Conservation (phyloP, 805 yeast genomes). For the Sugiyamaella floridensis region DNA sequence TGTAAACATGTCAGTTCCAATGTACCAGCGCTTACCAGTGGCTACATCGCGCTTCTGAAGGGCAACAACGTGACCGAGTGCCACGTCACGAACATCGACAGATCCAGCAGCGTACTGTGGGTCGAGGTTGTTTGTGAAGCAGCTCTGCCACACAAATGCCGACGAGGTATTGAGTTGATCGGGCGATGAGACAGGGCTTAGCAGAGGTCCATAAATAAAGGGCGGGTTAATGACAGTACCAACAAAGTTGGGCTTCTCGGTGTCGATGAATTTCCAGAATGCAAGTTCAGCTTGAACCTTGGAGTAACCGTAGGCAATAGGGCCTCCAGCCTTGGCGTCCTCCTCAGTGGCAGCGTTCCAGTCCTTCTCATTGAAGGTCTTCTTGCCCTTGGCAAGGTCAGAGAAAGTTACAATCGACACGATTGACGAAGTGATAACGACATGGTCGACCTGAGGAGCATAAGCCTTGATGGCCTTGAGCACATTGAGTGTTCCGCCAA, state of each 20-base stretch:
- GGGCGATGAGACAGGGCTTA: slow-evolving; percentile 26
- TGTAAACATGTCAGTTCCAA: background rate
- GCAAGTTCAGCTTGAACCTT: slow-evolving; percentile 52
- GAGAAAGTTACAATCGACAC: slow-evolving; percentile 22
- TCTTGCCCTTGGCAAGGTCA: slow-evolving; percentile 37
- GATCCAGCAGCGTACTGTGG: slow-evolving; percentile 16
- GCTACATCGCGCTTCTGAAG: slow-evolving; percentile 32
- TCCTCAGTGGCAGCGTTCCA: slow-evolving; percentile 35
- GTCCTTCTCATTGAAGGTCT: slow-evolving; percentile 14
- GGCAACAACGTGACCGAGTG: slow-evolving; percentile 48
- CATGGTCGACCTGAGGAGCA: slow-evolving; percentile 38
- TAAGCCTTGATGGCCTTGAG: slow-evolving; percentile 33
- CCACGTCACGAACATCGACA: slow-evolving; percentile 59
- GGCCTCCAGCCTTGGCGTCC: slow-evolving; percentile 11
- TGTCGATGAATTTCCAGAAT: slow-evolving; percentile 47
- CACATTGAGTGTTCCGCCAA: slow-evolving; percentile 41
- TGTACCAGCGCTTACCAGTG: slow-evolving; percentile 11
- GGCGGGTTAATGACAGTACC: slow-evolving; percentile 28
- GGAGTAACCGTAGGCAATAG: slow-evolving; percentile 32
- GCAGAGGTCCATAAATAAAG: slow-evolving; percentile 29
- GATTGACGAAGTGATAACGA: slow-evolving; percentile 48
- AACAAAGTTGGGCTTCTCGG: slow-evolving; percentile 20
- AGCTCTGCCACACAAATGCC: background rate
- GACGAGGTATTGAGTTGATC: slow-evolving; percentile 8
- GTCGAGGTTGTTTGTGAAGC: background rate